Evolutionary conservation across 2,329 filamentous ascomycete genomes (phyloP).

Genomic region (Paecilomyces formosus): DNA sequence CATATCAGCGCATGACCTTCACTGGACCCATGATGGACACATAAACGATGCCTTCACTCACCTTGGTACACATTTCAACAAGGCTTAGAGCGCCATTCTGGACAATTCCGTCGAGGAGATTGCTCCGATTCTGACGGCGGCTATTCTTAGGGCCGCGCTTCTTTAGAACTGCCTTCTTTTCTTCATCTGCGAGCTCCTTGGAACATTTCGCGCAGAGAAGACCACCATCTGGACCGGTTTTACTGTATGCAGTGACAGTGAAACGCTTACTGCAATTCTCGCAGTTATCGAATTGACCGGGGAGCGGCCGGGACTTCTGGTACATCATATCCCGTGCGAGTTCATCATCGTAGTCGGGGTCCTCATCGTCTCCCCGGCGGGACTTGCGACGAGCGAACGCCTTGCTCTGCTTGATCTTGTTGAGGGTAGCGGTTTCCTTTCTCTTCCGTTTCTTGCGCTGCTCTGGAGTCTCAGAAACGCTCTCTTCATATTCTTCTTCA

Average conservation of each 20-base stretch:
- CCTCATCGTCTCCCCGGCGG: conserved; percentile 32
- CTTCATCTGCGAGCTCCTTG: conserved; percentile 62
- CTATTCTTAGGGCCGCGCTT: conserved; percentile 49
- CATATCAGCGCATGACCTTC: conserved; percentile 10
- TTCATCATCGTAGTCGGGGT: conserved; percentile 39
- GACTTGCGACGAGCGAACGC: conserved; percentile 39
- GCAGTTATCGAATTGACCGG: conserved; percentile 84
- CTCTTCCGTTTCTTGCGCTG: conserved; percentile 51
- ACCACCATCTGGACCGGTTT: conserved; percentile 72
- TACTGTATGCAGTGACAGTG: conserved; percentile 84
- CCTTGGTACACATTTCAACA: conserved; percentile 52
- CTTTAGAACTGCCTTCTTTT: conserved; percentile 50
- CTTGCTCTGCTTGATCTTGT: conserved; percentile 45
- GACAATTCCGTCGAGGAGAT: conserved; percentile 66
- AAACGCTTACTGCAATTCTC: conserved; percentile 80
- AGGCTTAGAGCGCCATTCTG: conserved; percentile 36
- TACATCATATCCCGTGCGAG: conserved; percentile 47
- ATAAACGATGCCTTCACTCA: conserved; percentile 11
- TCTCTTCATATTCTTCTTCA: conserved; percentile 24
- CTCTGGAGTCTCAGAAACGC: conserved; percentile 35
- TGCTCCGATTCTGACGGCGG: conserved; percentile 72
- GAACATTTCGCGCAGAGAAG: conserved; percentile 79
- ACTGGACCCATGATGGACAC: background rate
- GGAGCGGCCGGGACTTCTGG: conserved; percentile 52
- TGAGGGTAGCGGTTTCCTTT: conserved; percentile 38